These are phyloP conservation scores for Teratosphaeria nubilosa DNA, from an alignment of 2,329 filamentous ascomycete species.

Conservation along the genomic window DNA sequence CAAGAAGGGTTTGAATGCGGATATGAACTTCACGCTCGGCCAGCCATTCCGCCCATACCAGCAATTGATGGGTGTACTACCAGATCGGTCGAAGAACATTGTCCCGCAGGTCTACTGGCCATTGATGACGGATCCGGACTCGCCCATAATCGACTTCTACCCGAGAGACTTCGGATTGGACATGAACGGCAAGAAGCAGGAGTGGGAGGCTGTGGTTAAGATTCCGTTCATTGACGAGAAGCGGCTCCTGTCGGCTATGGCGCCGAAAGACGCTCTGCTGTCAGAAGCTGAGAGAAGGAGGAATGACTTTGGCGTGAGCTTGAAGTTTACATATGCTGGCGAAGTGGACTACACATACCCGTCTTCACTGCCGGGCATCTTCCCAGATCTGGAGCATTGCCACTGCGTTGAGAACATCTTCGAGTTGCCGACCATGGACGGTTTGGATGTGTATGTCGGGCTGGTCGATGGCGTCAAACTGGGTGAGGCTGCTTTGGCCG, in stretches of 20 bases:
- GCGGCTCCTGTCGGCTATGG: constrained; percentile 76
- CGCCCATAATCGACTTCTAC: constrained; percentile 96
- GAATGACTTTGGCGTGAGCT: constrained; percentile 81
- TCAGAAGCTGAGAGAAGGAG: constrained; percentile 66
- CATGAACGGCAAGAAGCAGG: constrained; percentile 99
- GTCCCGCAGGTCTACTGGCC: constrained; percentile 80
- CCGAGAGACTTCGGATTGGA: constrained; percentile 93
- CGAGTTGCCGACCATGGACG: constrained; percentile 85
- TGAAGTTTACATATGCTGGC: constrained; percentile 83
- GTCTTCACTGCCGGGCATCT: constrained; percentile 78
- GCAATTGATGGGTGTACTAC: constrained; percentile 95
- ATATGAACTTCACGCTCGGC: constrained; percentile 86
- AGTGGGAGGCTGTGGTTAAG: constrained; percentile 98
- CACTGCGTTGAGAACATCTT: constrained; percentile 94
- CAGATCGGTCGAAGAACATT: constrained; percentile 94
- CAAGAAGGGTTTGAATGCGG: constrained; percentile 71
- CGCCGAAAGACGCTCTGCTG: constrained; percentile 68
- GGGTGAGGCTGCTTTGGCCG: constrained; percentile 73
- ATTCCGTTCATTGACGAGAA: constrained; percentile 97
- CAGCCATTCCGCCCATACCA: constrained; percentile 93
- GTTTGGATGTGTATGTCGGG: constrained; percentile 73
- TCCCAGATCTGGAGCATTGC: constrained; percentile 78
- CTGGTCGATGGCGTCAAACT: constrained; percentile 76
- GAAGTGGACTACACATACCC: constrained; percentile 73
- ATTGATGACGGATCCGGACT: constrained; percentile 82